Percentiles rank a stretch among this genome's conserved stretches.
Conservation (phyloP, 495 filamentous ascomycete genomes). For the Articulospora tetracladia region DNA sequence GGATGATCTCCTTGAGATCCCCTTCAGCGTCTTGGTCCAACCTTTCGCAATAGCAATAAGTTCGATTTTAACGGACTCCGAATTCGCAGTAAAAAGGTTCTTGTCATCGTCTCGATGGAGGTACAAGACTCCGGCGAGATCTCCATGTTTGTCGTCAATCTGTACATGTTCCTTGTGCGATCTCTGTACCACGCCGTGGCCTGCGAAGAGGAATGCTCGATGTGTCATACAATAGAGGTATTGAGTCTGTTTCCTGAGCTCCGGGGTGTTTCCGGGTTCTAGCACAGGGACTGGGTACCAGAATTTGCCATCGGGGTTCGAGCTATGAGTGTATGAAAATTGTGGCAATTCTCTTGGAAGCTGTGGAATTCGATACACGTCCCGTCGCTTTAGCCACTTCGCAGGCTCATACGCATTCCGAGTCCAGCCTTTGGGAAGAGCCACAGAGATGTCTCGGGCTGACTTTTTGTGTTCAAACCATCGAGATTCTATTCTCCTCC, state of each 20-base stretch:
- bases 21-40: background rate
- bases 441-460: background rate
- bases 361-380: background rate
- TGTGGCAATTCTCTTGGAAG: background rate
- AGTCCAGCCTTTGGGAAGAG: background rate
- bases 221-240: conserved; percentile 27
- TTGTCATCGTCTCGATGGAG: background rate
- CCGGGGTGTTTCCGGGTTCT: background rate
- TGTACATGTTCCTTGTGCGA: background rate
- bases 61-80: background rate
- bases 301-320: conserved; percentile 18
- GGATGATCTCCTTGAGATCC: background rate
- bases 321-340: conserved; percentile 11
- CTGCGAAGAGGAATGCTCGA: conserved; percentile 4
- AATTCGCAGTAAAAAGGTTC: background rate
- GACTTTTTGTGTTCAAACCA: background rate
- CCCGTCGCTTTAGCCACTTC: background rate
- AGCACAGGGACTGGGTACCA: conserved; percentile 25
- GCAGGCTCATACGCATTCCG: background rate
- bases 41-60: background rate
- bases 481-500: conserved; percentile 1
- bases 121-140: background rate
- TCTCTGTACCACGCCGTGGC: background rate
- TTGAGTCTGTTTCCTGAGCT: conserved; percentile 17
- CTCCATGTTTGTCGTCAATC: background rate